Percentiles rank a stretch among this genome's conserved stretches.
Evolutionary conservation across 2,329 filamentous ascomycete species (phyloP).

Genomic region (Ceratocystis ficicola): DNA sequence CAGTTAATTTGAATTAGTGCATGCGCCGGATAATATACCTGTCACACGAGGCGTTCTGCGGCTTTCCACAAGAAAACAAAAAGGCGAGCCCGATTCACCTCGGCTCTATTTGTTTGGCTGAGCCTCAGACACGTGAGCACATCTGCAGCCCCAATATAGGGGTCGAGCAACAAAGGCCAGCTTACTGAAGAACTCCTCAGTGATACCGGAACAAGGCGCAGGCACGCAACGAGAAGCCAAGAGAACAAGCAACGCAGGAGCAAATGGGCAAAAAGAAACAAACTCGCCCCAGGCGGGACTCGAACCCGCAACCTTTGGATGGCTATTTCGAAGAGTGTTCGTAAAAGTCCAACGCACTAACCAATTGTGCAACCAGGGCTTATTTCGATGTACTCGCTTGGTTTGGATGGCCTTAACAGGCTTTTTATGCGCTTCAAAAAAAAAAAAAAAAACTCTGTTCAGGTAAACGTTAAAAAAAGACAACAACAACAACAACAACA

Average conservation of each 20-base stretch:
- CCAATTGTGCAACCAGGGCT: slow-evolving; percentile 24
- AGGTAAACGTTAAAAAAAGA: too few relatives aligned
- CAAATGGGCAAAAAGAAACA: background rate
- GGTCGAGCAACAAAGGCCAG: background rate
- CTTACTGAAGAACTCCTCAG: background rate
- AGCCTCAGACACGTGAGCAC: too few relatives aligned
- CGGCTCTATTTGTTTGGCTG: background rate
- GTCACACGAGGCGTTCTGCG: background rate
- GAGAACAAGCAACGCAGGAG: background rate
- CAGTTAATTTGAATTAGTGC: background rate
- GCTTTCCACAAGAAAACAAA: background rate
- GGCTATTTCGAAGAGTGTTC: slow-evolving; percentile 5
- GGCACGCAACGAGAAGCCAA: background rate
- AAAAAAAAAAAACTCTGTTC: too few relatives aligned
- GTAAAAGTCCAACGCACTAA: slow-evolving; percentile 25
- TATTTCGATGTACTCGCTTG: background rate
- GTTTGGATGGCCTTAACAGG: background rate
- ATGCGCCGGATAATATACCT: background rate
- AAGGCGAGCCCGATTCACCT: background rate
- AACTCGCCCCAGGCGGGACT: slow-evolving; percentile 23
- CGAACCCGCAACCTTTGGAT: slow-evolving; percentile 25
- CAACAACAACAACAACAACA: too few relatives aligned
- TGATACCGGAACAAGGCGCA: background rate
- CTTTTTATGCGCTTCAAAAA: background rate
- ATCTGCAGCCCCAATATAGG: too few relatives aligned